phyloP scores from a whole-genome alignment of 441 rosid genomes.

The Arabidopsis hybrid region DNA sequence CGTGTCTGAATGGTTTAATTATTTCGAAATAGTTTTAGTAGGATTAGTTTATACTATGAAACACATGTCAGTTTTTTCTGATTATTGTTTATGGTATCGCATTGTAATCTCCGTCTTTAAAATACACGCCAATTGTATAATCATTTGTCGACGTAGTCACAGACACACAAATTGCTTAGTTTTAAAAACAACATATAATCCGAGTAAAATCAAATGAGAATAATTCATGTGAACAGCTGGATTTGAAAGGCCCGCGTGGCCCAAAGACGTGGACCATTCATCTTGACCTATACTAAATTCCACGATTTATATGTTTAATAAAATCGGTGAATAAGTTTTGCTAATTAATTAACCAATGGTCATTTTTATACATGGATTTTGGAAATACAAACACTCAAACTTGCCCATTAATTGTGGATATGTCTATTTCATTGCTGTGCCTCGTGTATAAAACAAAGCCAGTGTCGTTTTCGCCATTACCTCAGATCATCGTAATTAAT shows the following conservation, averaged over 20 bases:
- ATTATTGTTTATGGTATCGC: conserved; percentile 19
- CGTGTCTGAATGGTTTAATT: neutral
- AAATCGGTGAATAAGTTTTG: conserved; percentile 19
- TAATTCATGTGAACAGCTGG: conserved; percentile 42
- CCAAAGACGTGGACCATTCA: conserved; percentile 45
- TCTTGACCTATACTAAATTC: conserved; percentile 28
- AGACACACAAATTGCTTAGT: conserved; percentile 28
- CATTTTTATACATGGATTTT: conserved; percentile 4
- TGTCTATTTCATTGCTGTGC: neutral
- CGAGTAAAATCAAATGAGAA: conserved; percentile 29
- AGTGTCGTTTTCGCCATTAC: conserved; percentile 10
- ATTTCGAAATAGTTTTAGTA: conserved; percentile 8
- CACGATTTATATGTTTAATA: conserved; percentile 25
- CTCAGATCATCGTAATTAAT: conserved; percentile 5
- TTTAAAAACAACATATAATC: conserved; percentile 25
- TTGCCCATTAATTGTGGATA: conserved; percentile 15
- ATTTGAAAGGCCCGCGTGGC: conserved; percentile 37
- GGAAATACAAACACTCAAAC: neutral
- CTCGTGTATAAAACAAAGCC: conserved; percentile 24
- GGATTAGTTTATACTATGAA: neutral
- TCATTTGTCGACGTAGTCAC: conserved; percentile 31
- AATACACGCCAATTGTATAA: conserved; percentile 12
- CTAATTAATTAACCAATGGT: conserved; percentile 18
- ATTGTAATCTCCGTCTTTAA: conserved; percentile 46
- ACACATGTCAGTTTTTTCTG: conserved; percentile 32